Percentiles rank a stretch among this genome's conserved stretches.
These are phyloP conservation scores for Fusarium coffeatum DNA, from an alignment of 2,329 filamentous ascomycete genomes.

Conservation along the genomic window DNA sequence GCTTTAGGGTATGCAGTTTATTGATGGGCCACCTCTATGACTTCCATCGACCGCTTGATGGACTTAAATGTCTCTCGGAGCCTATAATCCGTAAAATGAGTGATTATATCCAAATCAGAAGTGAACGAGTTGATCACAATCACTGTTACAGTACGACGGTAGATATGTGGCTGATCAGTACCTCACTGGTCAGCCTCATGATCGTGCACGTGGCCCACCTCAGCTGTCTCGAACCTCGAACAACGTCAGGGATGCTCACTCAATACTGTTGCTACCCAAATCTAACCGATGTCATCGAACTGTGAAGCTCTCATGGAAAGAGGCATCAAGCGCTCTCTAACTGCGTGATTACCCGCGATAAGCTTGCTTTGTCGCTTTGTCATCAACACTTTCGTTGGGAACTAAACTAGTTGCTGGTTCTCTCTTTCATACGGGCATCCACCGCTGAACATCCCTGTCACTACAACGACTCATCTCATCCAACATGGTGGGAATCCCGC, in stretches of 20 bases:
- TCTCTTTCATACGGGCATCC: conserved; percentile 2
- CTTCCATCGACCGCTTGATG: not conserved
- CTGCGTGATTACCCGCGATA: not conserved
- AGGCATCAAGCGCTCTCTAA: not conserved
- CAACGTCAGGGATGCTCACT: conserved; percentile 32
- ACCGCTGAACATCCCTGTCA: conserved; percentile 23
- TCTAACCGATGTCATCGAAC: not conserved
- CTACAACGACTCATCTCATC: conserved; percentile 25
- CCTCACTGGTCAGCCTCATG: conserved; percentile 27
- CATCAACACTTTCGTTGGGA: not conserved
- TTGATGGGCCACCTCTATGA: too few species aligned
- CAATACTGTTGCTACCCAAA: not conserved
- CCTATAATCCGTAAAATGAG: too few species aligned
- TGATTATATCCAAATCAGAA: not conserved
- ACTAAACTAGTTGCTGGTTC: conserved; percentile 8
- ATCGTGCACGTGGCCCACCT: conserved; percentile 35
- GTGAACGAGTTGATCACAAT: not conserved
- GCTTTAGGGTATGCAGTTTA: not conserved
- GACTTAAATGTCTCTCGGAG: not conserved
- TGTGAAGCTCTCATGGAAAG: conserved; percentile 1
- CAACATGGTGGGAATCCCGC: conserved; percentile 30
- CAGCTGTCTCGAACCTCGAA: conserved; percentile 19
- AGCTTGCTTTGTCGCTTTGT: not conserved
- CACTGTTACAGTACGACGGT: not conserved
- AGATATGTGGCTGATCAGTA: conserved; percentile 11